Percentiles rank a stretch among this genome's conserved stretches.
phyloP scores from a whole-genome alignment of 2,329 filamentous ascomycete genomes.

The Phialemonium atrogriseum region DNA sequence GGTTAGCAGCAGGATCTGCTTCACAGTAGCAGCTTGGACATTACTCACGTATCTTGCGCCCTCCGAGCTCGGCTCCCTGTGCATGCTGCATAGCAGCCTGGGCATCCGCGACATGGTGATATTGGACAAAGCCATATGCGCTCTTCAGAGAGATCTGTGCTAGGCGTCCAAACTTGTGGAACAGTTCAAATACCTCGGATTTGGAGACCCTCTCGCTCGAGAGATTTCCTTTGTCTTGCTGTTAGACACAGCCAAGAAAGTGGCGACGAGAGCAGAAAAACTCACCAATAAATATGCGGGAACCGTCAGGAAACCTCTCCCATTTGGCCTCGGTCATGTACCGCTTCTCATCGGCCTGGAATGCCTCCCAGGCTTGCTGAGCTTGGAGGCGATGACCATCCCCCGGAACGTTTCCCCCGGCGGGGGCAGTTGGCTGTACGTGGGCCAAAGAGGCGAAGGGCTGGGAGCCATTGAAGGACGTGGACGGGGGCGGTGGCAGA shows the following conservation, averaged over 20 bases:
- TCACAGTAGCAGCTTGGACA: background rate
- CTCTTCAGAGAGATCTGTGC: constrained; percentile 96
- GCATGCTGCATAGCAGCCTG: constrained; percentile 65
- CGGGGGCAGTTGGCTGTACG: constrained; percentile 6
- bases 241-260: constrained; percentile 18
- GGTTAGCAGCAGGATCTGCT: constrained; percentile 18
- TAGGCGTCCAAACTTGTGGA: constrained; percentile 75
- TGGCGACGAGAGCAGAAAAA: constrained; percentile 10
- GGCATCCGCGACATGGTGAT: constrained; percentile 69
- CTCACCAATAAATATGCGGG: constrained; percentile 74
- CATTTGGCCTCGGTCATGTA: constrained; percentile 73
- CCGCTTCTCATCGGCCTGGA: constrained; percentile 62
- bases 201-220: constrained; percentile 91
- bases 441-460: constrained; percentile 9
- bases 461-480: constrained; percentile 8
- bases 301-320: constrained; percentile 72
- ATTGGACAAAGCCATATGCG: constrained; percentile 95
- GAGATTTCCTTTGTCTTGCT: constrained; percentile 66
- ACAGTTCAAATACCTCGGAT: constrained; percentile 85
- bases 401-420: background rate
- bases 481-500: constrained; percentile 10
- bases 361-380: constrained; percentile 63
- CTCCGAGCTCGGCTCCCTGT: constrained; percentile 73
- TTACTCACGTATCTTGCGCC: constrained; percentile 84
- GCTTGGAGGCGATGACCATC: constrained; percentile 21